Evolutionary conservation across 2,329 filamentous ascomycete genomes (phyloP).

Genomic region (Penicillium sp.): DNA sequence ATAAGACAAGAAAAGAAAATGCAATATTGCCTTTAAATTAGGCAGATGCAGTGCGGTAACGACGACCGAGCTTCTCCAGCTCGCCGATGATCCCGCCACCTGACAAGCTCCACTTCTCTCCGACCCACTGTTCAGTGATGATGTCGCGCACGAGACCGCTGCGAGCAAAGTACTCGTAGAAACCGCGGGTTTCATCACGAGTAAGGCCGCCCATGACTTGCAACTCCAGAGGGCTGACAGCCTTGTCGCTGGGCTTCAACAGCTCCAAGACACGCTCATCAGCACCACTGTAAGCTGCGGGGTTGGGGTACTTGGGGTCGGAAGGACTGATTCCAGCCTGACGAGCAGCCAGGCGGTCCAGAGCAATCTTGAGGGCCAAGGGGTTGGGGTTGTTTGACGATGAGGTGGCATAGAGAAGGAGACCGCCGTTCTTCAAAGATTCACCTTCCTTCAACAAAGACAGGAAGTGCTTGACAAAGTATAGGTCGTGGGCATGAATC

Average conservation of each 20-base stretch:
- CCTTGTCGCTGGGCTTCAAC: slow-evolving; percentile 34
- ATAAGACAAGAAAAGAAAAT: slow-evolving; percentile 13
- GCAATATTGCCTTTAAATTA: slow-evolving; percentile 15
- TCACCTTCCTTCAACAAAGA: slow-evolving; percentile 59
- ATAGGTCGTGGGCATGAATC: slow-evolving; percentile 85
- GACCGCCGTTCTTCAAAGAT: slow-evolving; percentile 70
- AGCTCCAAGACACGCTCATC: slow-evolving; percentile 56
- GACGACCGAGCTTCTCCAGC: slow-evolving; percentile 67
- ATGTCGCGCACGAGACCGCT: slow-evolving; percentile 75
- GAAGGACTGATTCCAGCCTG: slow-evolving; percentile 39
- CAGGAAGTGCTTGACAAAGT: slow-evolving; percentile 73
- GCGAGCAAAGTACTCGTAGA: slow-evolving; percentile 92
- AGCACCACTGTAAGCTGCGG: slow-evolving; percentile 55
- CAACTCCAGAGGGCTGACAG: slow-evolving; percentile 45
- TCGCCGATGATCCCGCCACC: slow-evolving; percentile 83
- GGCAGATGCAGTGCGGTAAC: slow-evolving; percentile 16
- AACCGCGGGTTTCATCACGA: slow-evolving; percentile 71
- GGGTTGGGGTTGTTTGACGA: slow-evolving; percentile 68
- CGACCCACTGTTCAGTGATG: slow-evolving; percentile 70
- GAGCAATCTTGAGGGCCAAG: slow-evolving; percentile 68
- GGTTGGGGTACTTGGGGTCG: slow-evolving; percentile 47
- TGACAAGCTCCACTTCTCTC: slow-evolving; percentile 80
- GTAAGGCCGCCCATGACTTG: slow-evolving; percentile 67
- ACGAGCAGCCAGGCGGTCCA: slow-evolving; percentile 54
- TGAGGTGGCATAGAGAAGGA: slow-evolving; percentile 73